phyloP scores from a whole-genome alignment of 768 basidiomycete species.

The Agrocybe pediades region DNA sequence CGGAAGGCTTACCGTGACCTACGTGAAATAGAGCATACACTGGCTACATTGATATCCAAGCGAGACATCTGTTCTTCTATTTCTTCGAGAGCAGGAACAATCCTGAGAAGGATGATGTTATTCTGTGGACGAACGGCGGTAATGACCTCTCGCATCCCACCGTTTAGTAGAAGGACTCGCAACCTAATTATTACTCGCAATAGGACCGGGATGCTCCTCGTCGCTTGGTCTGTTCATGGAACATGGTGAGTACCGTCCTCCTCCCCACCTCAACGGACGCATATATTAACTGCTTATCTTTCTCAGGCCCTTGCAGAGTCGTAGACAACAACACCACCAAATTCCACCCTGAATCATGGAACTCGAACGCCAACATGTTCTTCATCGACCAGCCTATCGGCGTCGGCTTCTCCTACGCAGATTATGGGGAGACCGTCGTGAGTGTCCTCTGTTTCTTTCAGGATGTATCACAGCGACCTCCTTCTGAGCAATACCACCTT shows the following conservation, averaged over 20 bases:
- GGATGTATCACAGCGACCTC: background rate
- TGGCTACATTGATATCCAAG: conserved; percentile 67
- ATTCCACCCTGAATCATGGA: conserved; percentile 67
- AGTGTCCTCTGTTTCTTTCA: background rate
- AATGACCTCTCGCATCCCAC: conserved; percentile 25
- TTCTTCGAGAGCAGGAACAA: conserved; percentile 73
- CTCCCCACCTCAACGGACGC: conserved; percentile 20
- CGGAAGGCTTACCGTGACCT: too few species aligned
- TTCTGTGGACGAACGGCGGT: conserved; percentile 59
- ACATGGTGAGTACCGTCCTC: conserved; percentile 62
- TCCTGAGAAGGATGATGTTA: conserved; percentile 61
- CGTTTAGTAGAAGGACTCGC: background rate
- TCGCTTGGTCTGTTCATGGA: conserved; percentile 76
- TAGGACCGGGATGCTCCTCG: conserved; percentile 33
- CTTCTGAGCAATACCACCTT: background rate
- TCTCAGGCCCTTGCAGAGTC: conserved; percentile 68
- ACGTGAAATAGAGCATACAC: conserved; percentile 30
- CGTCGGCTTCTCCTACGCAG: conserved; percentile 65
- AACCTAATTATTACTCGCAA: background rate
- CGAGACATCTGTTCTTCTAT: conserved; percentile 71
- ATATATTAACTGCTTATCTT: background rate
- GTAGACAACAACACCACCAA: conserved; percentile 49
- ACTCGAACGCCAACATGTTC: conserved; percentile 63
- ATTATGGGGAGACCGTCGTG: conserved; percentile 62
- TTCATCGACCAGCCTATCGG: conserved; percentile 67